Conservation (phyloP, 371 early-diverging fungal species). For the Mortierella sp. region DNA sequence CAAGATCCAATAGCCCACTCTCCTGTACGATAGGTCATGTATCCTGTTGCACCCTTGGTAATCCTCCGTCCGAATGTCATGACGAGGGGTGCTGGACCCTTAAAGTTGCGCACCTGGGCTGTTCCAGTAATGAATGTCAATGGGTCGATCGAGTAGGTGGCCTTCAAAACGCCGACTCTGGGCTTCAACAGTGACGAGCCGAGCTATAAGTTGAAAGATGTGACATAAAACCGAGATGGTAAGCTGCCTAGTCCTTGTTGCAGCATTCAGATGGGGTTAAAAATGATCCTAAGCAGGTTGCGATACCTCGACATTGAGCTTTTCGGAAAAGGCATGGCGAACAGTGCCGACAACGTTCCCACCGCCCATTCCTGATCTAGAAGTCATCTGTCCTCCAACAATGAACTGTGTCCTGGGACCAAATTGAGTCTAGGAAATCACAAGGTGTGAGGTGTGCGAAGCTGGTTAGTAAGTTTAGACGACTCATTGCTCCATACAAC, state of each 20-base stretch:
- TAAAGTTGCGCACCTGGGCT: conserved; percentile 64
- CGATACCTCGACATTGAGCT: conserved; percentile 76
- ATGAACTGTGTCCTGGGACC: conserved; percentile 74
- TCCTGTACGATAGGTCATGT: conserved; percentile 83
- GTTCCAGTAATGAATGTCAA: conserved; percentile 76
- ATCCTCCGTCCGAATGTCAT: conserved; percentile 77
- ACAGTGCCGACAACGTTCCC: conserved; percentile 82
- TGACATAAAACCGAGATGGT: not conserved
- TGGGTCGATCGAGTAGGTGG: conserved; percentile 75
- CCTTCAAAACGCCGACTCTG: conserved; percentile 71
- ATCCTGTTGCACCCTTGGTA: conserved; percentile 76
- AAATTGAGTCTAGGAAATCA: conserved; percentile 70
- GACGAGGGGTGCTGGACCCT: conserved; percentile 75
- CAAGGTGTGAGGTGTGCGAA: not conserved
- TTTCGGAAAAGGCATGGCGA: conserved; percentile 81
- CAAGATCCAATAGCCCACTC: conserved; percentile 78
- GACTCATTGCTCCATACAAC: not conserved
- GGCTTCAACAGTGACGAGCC: conserved; percentile 72
- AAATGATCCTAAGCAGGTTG: not conserved
- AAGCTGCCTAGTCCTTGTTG: not conserved
- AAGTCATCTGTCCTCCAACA: conserved; percentile 77
- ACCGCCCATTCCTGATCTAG: conserved; percentile 82
- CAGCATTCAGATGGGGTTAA: not conserved
- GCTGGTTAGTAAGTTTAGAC: not conserved
- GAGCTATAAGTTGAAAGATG: conserved; percentile 53